A percentile compares a stretch with the other conserved stretches of the same genome.
Evolutionary conservation across 2,329 filamentous ascomycete genomes (phyloP).

Genomic region (Fusarium caatingaense): DNA sequence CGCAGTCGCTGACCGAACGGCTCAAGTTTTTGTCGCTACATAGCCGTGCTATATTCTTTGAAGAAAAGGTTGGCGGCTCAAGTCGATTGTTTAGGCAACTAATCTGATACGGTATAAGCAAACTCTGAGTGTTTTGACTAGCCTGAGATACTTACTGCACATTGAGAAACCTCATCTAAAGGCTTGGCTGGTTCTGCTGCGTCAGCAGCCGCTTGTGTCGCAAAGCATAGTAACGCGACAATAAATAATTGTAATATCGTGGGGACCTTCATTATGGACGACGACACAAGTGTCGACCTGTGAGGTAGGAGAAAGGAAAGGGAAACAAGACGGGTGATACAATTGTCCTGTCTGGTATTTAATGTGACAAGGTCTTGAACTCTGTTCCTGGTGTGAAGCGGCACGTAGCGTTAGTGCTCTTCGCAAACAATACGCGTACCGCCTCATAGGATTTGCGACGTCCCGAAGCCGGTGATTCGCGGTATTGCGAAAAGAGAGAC

Average conservation of each 20-base stretch:
- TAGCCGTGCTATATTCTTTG: rapidly evolving
- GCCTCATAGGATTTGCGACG: no score
- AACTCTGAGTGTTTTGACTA: no score
- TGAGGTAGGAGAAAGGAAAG: background rate
- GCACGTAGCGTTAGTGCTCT: background rate
- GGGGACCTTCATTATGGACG: rapidly evolving
- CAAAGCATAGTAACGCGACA: background rate
- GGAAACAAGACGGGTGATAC: background rate
- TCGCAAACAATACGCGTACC: no score
- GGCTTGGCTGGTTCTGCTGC: background rate
- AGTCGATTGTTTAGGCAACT: background rate
- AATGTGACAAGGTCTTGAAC: background rate
- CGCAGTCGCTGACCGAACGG: rapidly evolving
- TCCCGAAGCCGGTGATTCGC: no score
- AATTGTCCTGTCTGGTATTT: background rate
- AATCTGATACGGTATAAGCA: background rate
- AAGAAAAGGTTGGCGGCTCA: rapidly evolving
- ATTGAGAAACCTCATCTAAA: background rate
- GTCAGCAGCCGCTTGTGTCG: background rate
- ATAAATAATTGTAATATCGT: background rate
- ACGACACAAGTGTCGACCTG: background rate
- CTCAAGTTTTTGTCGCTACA: rapidly evolving
- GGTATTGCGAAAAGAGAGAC: no score
- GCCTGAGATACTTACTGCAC: background rate
- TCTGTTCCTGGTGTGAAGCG: background rate